A percentile compares a stretch with the other conserved stretches of the same genome.
phyloP scores from a whole-genome alignment of 352 stramenopile species.

The Globisporangium paroecandrum region DNA sequence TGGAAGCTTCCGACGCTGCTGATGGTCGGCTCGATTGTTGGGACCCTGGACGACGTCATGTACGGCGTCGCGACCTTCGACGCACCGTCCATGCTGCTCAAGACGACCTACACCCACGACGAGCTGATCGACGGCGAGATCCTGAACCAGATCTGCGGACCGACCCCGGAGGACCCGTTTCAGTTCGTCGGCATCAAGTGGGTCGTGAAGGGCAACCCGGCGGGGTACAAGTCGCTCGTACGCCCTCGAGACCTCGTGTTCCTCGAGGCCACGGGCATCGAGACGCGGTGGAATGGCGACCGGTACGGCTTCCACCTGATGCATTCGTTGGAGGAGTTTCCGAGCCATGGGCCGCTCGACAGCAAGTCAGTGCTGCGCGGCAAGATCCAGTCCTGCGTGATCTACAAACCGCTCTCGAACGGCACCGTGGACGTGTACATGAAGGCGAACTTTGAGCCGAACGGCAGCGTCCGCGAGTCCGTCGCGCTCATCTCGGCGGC shows the following conservation, averaged over 20 bases:
- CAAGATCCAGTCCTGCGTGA: constrained; percentile 34
- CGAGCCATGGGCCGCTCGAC: constrained; percentile 21
- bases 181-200: constrained; percentile 27
- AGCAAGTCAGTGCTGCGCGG: constrained; percentile 29
- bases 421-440: constrained; percentile 46
- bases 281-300: constrained; percentile 19
- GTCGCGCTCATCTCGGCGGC: constrained; percentile 28
- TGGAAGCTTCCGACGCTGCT: constrained; percentile 35
- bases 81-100: constrained; percentile 46
- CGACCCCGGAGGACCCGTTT: constrained; percentile 21
- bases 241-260: constrained; percentile 29
- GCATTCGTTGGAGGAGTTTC: constrained; percentile 21
- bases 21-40: constrained; percentile 44
- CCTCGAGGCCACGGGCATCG: constrained; percentile 39
- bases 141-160: constrained; percentile 7
- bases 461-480: constrained; percentile 22
- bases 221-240: constrained; percentile 10
- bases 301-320: constrained; percentile 32
- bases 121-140: constrained; percentile 15
- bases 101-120: constrained; percentile 47
- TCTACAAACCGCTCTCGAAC: constrained; percentile 33
- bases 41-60: constrained; percentile 60
- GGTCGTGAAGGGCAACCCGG: constrained; percentile 16
- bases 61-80: constrained; percentile 42
- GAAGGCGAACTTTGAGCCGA: constrained; percentile 35